Evolutionary conservation across 164 flowering plant genomes (phyloP).

Genomic region (Nelumbo lutea): DNA sequence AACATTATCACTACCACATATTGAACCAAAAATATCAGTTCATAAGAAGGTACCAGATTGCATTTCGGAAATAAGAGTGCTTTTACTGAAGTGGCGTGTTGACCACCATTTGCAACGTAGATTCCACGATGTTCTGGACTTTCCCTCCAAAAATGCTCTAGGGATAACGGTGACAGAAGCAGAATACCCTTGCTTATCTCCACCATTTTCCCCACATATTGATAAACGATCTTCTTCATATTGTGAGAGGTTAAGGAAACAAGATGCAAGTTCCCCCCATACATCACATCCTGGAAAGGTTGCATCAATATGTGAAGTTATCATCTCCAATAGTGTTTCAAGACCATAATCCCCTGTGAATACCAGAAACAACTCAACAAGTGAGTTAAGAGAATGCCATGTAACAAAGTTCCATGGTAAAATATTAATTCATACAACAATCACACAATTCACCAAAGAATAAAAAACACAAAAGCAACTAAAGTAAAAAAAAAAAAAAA

Average conservation of each 20-base stretch:
- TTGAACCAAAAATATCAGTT: background rate
- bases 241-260: conserved; percentile 45
- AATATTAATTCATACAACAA: too few species aligned
- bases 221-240: conserved; percentile 62
- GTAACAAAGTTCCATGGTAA: too few species aligned
- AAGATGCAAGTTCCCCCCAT: conserved; percentile 68
- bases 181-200: conserved; percentile 6
- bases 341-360: conserved; percentile 47
- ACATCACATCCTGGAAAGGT: conserved; percentile 33
- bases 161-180: conserved; percentile 22
- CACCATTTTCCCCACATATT: conserved; percentile 23
- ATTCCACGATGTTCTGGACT: conserved; percentile 45
- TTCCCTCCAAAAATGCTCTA: conserved; percentile 29
- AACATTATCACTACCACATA: background rate
- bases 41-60: conserved; percentile 36
- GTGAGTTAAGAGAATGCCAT: too few species aligned
- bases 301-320: conserved; percentile 77
- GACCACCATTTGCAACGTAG: conserved; percentile 76
- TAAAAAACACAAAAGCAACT: too few species aligned
- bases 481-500: too few species aligned
- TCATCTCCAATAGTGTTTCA: conserved; percentile 57
- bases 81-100: conserved; percentile 55
- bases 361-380: background rate
- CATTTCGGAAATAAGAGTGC: conserved; percentile 38
- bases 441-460: too few species aligned